These are phyloP conservation scores for Tuber aestivum DNA, from an alignment of 495 filamentous ascomycete genomes.

Conservation along the genomic window DNA sequence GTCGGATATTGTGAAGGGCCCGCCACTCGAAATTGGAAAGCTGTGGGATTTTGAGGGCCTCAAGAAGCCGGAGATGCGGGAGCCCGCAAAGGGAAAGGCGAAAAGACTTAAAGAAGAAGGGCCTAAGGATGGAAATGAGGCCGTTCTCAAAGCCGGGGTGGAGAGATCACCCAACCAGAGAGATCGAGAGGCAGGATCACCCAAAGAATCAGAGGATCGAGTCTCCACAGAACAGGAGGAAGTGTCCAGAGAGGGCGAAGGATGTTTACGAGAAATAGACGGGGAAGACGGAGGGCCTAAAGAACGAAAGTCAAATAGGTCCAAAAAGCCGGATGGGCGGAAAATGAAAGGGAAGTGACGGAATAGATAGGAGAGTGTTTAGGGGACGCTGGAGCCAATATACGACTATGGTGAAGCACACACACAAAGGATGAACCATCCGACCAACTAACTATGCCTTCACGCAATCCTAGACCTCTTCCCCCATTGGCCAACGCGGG, in stretches of 20 bases:
- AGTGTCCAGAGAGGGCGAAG: neutral
- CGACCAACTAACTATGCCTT: neutral
- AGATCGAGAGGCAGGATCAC: neutral
- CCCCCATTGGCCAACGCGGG: neutral
- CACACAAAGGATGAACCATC: neutral
- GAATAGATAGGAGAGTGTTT: neutral
- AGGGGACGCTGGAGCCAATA: neutral
- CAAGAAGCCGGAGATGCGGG: neutral
- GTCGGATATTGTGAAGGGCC: constrained; percentile 14
- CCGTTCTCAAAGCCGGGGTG: neutral
- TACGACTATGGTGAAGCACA: neutral
- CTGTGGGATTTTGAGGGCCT: constrained; percentile 30
- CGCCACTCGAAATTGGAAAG: constrained; percentile 15
- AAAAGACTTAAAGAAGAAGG: neutral
- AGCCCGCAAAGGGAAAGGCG: neutral
- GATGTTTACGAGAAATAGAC: too few relatives aligned
- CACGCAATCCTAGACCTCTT: neutral
- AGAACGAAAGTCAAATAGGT: neutral
- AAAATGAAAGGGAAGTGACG: neutral
- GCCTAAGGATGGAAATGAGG: neutral
- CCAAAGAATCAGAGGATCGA: neutral
- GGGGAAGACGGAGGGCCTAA: neutral
- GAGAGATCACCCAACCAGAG: neutral
- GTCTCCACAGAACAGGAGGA: neutral
- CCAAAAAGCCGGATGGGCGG: neutral